A percentile compares a stretch with the other conserved stretches of the same genome.
phyloP scores from a whole-genome alignment of 371 early-diverging fungal genomes.

The Syncephalis fuscata region DNA sequence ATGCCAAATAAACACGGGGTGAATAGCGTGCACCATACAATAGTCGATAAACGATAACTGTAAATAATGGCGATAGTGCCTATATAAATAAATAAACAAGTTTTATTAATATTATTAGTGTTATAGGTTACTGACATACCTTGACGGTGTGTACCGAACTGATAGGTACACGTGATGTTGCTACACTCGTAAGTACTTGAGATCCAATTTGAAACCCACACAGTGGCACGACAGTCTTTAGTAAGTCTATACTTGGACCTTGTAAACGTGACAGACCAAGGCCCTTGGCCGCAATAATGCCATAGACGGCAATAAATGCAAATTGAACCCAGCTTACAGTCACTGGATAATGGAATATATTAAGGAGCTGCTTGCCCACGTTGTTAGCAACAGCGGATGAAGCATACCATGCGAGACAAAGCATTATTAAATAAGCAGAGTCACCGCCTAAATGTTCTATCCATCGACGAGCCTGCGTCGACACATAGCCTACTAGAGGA shows the following conservation, averaged over 20 bases:
- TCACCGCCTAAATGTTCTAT: too few relatives aligned
- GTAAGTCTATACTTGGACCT: slow-evolving; percentile 26
- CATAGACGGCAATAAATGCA: slow-evolving; percentile 43
- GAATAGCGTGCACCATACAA: slow-evolving; percentile 44
- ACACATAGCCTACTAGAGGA: too few relatives aligned
- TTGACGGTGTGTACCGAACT: slow-evolving; percentile 82
- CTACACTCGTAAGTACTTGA: slow-evolving; percentile 61
- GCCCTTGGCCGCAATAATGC: slow-evolving; percentile 20
- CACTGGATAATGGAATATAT: slow-evolving; percentile 51
- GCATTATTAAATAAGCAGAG: too few relatives aligned
- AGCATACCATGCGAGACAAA: slow-evolving; percentile 57
- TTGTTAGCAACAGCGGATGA: slow-evolving; percentile 69
- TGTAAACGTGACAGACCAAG: slow-evolving; percentile 26
- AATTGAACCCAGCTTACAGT: slow-evolving; percentile 70
- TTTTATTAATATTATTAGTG: not conserved
- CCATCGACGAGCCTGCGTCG: too few relatives aligned
- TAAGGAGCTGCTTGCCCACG: slow-evolving; percentile 59
- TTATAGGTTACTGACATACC: slow-evolving; percentile 23
- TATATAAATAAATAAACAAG: slow-evolving; percentile 11
- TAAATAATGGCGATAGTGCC: slow-evolving; percentile 79
- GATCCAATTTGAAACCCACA: slow-evolving; percentile 66
- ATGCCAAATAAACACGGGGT: slow-evolving; percentile 45
- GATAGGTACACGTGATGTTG: slow-evolving; percentile 59
- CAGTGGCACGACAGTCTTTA: slow-evolving; percentile 47
- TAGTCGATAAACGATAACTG: slow-evolving; percentile 56